Conservation (phyloP, 768 basidiomycete species). For the Daedalea quercina region DNA sequence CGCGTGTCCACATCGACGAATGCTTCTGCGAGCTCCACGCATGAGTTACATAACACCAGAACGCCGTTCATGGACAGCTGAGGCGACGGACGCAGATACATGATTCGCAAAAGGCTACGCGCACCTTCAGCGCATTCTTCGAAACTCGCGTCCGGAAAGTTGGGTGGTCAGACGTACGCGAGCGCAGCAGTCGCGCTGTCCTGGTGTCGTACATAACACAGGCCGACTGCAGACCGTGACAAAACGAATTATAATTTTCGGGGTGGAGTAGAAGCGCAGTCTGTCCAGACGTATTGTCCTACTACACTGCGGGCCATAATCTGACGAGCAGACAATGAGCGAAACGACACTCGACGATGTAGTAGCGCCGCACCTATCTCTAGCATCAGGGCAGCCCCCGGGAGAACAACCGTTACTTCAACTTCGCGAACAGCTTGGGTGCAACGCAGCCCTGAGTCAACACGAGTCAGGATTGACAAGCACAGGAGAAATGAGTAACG, state of each 20-base stretch:
- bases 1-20: no score
- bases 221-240: not conserved
- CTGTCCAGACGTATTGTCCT: not conserved
- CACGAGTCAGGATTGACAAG: slow-evolving; percentile 4
- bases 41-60: no score
- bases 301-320: not conserved
- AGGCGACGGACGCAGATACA: no score
- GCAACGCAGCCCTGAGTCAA: slow-evolving; percentile 43
- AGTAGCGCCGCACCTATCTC: not conserved
- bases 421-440: slow-evolving; percentile 78
- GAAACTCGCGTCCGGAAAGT: no score
- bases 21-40: no score
- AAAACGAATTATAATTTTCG: not conserved
- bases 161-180: no score
- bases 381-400: not conserved
- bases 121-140: no score
- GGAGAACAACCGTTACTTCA: slow-evolving; percentile 34
- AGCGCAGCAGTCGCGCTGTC: no score
- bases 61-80: no score
- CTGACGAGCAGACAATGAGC: not conserved
- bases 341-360: not conserved
- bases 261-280: not conserved
- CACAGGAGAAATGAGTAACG: no score
- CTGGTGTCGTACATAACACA: no score
- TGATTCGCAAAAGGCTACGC: no score